Conservation (phyloP, 2,329 filamentous ascomycete species). For the Curvularia hawaiiensis region DNA sequence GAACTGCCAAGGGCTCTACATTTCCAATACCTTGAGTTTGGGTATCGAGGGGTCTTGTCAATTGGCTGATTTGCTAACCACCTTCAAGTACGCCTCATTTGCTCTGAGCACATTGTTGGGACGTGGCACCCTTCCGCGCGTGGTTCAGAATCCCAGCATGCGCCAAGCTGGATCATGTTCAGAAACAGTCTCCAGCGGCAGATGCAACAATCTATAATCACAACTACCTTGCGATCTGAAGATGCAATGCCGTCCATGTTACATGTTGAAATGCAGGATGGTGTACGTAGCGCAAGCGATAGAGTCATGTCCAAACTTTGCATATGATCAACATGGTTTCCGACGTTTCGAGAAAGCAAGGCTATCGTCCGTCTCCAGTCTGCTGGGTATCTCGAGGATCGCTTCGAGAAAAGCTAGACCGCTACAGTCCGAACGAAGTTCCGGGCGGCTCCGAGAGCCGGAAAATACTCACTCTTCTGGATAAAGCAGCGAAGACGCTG, state of each 20-base stretch:
- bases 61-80: neutral
- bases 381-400: conserved; percentile 15
- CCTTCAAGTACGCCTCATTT: neutral
- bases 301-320: conserved; percentile 10
- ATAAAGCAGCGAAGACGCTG: neutral
- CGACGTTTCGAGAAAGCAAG: conserved; percentile 7
- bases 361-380: conserved; percentile 11
- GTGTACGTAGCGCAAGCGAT: conserved; percentile 1
- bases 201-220: conserved; percentile 23
- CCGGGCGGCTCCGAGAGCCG: conserved; percentile 22
- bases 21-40: neutral
- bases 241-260: conserved; percentile 10
- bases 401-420: conserved; percentile 2
- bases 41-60: neutral
- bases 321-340: conserved; percentile 19
- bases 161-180: conserved; percentile 11
- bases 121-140: neutral
- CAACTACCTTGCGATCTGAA: conserved; percentile 6
- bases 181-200: conserved; percentile 14
- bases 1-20: neutral
- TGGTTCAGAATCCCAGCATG: conserved; percentile 9
- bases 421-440: conserved; percentile 13
- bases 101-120: neutral
- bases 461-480: conserved; percentile 21
- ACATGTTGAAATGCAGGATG: conserved; percentile 1